A percentile compares a stretch with the other conserved stretches of the same genome.
Evolutionary conservation across 2,329 filamentous ascomycete species (phyloP).

Genomic region (Pseudogymnoascus sp.): DNA sequence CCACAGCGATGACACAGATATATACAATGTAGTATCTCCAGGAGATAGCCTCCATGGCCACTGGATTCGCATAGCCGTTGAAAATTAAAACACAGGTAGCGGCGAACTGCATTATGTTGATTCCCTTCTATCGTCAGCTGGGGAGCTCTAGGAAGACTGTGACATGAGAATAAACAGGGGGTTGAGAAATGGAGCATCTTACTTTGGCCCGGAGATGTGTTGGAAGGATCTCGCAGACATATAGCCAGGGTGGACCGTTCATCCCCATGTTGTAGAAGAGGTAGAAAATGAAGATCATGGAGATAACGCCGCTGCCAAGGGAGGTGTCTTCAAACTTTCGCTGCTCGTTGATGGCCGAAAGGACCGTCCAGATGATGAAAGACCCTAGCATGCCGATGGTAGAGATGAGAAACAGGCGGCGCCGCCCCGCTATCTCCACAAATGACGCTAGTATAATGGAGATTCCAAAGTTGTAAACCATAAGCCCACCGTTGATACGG

Average conservation of each 20-base stretch:
- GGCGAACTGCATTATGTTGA: conserved; percentile 15
- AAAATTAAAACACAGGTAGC: conserved; percentile 29
- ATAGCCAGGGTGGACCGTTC: neutral
- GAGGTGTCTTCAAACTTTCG: conserved; percentile 14
- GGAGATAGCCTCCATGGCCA: conserved; percentile 29
- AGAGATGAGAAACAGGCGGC: conserved; percentile 16
- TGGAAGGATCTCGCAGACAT: neutral
- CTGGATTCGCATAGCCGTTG: conserved; percentile 37
- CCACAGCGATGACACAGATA: conserved; percentile 14
- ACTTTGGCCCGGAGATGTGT: neutral
- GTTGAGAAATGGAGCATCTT: neutral
- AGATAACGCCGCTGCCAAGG: conserved; percentile 29
- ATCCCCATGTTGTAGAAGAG: neutral
- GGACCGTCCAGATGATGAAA: conserved; percentile 26
- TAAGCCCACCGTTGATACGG: conserved; percentile 19
- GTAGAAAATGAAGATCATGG: conserved; percentile 32
- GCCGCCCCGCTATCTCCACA: conserved; percentile 21
- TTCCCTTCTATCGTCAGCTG: neutral
- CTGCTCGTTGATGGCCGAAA: conserved; percentile 18
- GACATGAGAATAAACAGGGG: too few species aligned
- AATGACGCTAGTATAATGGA: conserved; percentile 16
- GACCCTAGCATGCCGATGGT: conserved; percentile 27
- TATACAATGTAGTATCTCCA: conserved; percentile 29
- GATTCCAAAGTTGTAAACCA: conserved; percentile 19
- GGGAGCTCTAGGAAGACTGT: too few species aligned